phyloP scores from a whole-genome alignment of 1,139 yeast species.

The Pichia terricola region DNA sequence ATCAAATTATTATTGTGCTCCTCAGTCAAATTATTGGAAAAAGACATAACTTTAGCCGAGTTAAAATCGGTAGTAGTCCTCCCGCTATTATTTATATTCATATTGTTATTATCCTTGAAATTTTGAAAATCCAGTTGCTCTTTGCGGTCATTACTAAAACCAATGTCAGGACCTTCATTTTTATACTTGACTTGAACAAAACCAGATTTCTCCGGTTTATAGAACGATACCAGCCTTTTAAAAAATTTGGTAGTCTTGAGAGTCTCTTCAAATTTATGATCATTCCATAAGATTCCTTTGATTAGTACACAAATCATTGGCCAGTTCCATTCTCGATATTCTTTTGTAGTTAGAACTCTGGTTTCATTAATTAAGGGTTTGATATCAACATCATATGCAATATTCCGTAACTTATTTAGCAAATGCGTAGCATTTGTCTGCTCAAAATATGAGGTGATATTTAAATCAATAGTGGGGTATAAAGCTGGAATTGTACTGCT shows the following conservation, averaged over 20 bases:
- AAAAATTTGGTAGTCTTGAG: conserved; percentile 75
- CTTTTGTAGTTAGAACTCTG: conserved; percentile 67
- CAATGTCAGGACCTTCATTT: not conserved
- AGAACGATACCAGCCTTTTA: conserved; percentile 76
- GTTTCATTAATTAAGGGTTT: conserved; percentile 60
- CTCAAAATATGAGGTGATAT: conserved; percentile 1
- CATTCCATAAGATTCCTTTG: conserved; percentile 70
- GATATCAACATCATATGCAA: conserved; percentile 44
- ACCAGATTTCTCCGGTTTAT: conserved; percentile 71
- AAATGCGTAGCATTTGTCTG: conserved; percentile 1
- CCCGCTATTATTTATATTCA: not conserved
- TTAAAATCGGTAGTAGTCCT: not conserved
- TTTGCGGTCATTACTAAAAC: not conserved
- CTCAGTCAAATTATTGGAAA: not conserved
- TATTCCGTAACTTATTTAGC: conserved; percentile 1
- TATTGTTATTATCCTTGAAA: not conserved
- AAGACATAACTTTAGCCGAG: not conserved
- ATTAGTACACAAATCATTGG: conserved; percentile 53
- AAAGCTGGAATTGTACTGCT: conserved; percentile 5
- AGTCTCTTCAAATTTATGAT: conserved; percentile 67
- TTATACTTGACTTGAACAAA: conserved; percentile 47
- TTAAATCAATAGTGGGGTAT: conserved; percentile 1
- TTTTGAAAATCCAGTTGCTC: conserved; percentile 2
- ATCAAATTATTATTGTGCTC: not conserved
- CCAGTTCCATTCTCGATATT: conserved; percentile 87